Evolutionary conservation across 148 eudicot genomes (phyloP).

Genomic region (Amaranthus palmeri): DNA sequence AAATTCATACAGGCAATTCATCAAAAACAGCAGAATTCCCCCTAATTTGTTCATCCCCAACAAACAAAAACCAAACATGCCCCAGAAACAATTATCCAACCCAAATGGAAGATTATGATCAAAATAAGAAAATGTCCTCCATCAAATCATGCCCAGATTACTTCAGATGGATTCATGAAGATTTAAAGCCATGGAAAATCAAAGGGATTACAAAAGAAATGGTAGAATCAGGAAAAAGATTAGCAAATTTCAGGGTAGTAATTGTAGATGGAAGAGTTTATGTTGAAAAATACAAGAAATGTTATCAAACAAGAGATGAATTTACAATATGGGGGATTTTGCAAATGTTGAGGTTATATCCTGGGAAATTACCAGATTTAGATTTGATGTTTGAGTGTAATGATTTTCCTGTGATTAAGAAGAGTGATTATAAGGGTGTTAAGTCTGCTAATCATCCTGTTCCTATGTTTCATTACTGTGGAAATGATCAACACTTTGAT

Average conservation of each 20-base stretch:
- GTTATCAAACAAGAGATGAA: conserved; percentile 48
- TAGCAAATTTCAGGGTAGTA: conserved; percentile 38
- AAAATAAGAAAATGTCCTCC: not conserved
- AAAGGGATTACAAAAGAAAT: conserved; percentile 47
- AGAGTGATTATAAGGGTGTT: conserved; percentile 17
- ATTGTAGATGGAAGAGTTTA: conserved; percentile 53
- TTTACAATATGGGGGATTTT: conserved; percentile 51
- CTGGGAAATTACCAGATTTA: conserved; percentile 45
- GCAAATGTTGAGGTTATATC: conserved; percentile 43
- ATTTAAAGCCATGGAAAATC: conserved; percentile 52
- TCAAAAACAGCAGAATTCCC: not conserved
- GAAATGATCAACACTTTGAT: conserved; percentile 37
- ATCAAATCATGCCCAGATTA: conserved; percentile 40
- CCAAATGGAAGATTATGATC: not conserved
- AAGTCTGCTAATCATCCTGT: conserved; percentile 12
- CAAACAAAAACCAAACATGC: conserved; percentile 26
- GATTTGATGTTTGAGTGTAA: conserved; percentile 42
- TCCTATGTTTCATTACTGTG: conserved; percentile 53
- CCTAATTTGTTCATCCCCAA: not conserved
- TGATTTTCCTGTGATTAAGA: conserved; percentile 34
- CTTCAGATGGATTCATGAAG: conserved; percentile 68
- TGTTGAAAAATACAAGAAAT: conserved; percentile 27
- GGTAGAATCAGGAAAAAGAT: conserved; percentile 32
- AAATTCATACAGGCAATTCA: too few species aligned
- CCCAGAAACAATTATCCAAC: conserved; percentile 18